Conservation (phyloP, 169 alveolate genomes). For the Pseudocohnilembus persalinus region DNA sequence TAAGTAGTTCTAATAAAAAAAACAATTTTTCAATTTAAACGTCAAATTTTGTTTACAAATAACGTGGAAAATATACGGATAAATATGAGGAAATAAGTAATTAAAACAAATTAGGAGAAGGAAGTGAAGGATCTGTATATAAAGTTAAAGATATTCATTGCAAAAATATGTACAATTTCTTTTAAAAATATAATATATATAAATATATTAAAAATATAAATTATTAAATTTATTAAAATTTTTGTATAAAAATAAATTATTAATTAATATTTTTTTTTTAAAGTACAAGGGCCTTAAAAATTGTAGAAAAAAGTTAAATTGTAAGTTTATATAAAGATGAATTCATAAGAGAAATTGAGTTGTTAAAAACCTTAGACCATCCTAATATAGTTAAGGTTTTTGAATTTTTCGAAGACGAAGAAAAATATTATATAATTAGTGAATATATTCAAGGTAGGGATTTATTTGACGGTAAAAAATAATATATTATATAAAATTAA, state of each 20-base stretch:
- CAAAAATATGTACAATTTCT: no score
- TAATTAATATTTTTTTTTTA: no score
- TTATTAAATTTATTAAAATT: no score
- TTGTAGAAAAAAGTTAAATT: no score
- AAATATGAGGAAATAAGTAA: no score
- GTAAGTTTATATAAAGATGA: background rate
- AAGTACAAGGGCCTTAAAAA: background rate
- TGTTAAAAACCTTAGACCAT: background rate
- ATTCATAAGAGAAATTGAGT: background rate
- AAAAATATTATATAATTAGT: no score
- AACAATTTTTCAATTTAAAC: background rate
- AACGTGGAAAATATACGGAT: background rate
- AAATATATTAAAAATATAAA: no score
- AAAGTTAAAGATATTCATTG: no score
- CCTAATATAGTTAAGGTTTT: background rate
- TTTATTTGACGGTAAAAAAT: background rate
- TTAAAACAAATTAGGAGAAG: background rate
- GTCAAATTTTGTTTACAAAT: background rate
- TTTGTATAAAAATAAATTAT: no score
- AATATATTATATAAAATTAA: no score
- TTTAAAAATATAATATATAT: no score
- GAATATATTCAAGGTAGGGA: background rate
- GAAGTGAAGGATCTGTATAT: background rate
- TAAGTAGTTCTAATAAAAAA: no score
- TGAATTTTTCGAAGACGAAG: background rate